These are phyloP conservation scores for Phytophthora pistaciae DNA, from an alignment of 352 stramenopile genomes.

Conservation along the genomic window DNA sequence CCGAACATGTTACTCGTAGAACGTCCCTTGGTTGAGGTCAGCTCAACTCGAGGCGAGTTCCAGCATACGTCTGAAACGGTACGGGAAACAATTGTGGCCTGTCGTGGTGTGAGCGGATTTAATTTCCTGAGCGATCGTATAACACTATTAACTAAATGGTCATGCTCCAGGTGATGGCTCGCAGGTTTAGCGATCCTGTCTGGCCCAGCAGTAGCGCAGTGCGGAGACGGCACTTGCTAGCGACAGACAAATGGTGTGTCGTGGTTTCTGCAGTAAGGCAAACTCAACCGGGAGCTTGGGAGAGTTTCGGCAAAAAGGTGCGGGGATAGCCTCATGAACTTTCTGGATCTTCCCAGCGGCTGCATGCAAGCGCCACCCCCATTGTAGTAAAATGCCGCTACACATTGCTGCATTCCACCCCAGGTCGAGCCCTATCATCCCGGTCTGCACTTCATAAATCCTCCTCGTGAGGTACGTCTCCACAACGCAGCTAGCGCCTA, in stretches of 20 bases:
- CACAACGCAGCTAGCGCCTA: neutral
- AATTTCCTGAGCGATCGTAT: neutral
- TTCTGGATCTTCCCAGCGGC: neutral
- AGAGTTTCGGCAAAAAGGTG: no score
- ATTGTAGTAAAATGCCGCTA: no score
- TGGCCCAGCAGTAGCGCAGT: neutral
- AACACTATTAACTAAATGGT: neutral
- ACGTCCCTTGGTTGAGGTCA: neutral
- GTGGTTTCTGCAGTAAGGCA: neutral
- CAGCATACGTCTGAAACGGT: neutral
- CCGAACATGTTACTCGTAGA: no score
- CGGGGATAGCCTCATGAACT: neutral
- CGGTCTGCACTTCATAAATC: neutral
- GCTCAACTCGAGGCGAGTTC: neutral
- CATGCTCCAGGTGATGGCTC: neutral
- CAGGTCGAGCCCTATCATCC: neutral
- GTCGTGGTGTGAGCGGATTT: neutral
- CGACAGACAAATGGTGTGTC: neutral
- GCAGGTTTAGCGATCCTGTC: neutral
- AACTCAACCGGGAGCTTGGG: no score
- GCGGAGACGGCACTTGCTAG: neutral
- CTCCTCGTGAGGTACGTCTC: neutral
- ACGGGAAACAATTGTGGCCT: neutral
- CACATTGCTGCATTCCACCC: no score
- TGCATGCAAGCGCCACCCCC: no score